Evolutionary conservation across 495 filamentous ascomycete species (phyloP), one percentile per base, ranked within the genome.

Genomic region (Aspergillus taichungensis): DNA sequence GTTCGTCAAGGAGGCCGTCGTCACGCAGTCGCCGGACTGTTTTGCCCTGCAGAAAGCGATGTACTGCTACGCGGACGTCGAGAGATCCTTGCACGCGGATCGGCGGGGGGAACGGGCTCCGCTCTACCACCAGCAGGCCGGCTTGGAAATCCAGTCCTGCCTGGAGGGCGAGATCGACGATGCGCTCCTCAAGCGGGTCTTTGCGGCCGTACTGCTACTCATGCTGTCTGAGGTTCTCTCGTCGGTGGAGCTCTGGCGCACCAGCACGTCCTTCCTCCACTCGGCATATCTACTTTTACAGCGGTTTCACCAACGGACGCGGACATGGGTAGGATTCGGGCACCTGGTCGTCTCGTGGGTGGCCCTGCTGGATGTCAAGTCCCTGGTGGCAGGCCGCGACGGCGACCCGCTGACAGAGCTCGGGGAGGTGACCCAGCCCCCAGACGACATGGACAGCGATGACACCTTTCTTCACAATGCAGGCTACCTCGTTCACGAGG

Each of bases 141-240:
- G 60, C 30, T 57, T 59, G 13, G 59, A 63, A 47, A 62, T 69
- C 6, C 62, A 69, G 33, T 41, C 54, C 5, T 62, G 52, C 50
- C 33, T 67, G 5, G 45, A 56, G 8, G 63, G 57, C 1, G 59
- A 63, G n/a, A 53, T 67, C 34, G 34, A 37, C 11, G 54, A 64
- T 24, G 29, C 47, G 13, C 53, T 44, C 0, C 40, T 67, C 42
- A 53, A 61, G 49, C 55, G 54, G 37, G 40, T 62, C 0, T 62
- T 67, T 40, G 49, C 57, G 6, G 42, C 62, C 6, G 54, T 67
- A 11, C 58, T 69, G 34, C 55, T 69, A 39, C 51, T 69, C 14
- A 69, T 69, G 62, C 40, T 69, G 44, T 59, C 66, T 27, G 66
- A 69, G 59, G 65, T 69, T 8, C 51, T 63, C 29, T 62, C 62